Evolutionary conservation across 78 protist genomes (phyloP).

Genomic region (Dictyostelium firmibasis): DNA sequence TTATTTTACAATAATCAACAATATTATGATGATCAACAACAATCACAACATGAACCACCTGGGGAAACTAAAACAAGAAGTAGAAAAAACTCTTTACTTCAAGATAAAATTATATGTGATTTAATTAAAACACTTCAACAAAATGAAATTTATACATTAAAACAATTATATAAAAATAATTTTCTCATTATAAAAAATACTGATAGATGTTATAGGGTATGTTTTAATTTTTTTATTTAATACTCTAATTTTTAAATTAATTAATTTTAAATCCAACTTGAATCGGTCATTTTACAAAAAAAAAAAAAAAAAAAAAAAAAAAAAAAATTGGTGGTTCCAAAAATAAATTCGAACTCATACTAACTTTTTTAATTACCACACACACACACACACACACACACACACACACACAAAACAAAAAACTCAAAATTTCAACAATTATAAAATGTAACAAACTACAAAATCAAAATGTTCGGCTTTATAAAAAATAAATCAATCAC

Average conservation of each 20-base stretch:
- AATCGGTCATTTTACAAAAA: background rate
- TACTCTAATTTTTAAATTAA: background rate
- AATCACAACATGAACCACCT: background rate
- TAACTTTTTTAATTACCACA: background rate
- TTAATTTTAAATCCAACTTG: background rate
- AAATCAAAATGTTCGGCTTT: background rate
- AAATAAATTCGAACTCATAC: background rate
- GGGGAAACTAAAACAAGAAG: background rate
- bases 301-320: too few species aligned
- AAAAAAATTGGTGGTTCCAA: too few species aligned
- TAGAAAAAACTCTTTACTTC: background rate
- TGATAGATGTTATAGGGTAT: slow-evolving; percentile 4
- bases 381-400: background rate
- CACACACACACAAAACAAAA: background rate
- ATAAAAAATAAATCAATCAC: background rate
- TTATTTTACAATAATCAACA: background rate
- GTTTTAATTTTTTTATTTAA: background rate
- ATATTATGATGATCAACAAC: background rate
- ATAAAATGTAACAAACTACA: too few species aligned
- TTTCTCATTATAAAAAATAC: background rate
- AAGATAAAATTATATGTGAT: background rate
- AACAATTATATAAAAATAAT: slow-evolving; percentile 4
- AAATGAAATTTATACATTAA: slow-evolving; percentile 4
- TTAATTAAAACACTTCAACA: slow-evolving; percentile 19
- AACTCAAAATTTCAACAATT: background rate